Evolutionary conservation across 352 stramenopile genomes (phyloP), one percentile per base, ranked within the genome.

Genomic region (Globisporangium paroecandrum): DNA sequence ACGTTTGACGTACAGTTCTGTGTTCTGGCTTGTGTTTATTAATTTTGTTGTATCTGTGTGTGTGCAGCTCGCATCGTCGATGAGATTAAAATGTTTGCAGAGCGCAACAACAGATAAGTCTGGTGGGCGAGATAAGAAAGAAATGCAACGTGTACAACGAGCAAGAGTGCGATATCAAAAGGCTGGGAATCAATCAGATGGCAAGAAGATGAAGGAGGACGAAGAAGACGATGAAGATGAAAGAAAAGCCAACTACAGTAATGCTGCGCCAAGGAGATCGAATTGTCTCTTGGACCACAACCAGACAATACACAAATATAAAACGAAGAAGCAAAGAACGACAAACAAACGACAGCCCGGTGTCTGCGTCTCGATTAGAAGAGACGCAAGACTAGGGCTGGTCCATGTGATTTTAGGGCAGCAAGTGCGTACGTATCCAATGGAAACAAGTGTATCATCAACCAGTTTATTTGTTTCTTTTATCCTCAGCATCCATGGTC

Each of bases 61-160:
- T 15, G 15, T 66, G 27, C 65, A 94, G 89, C 74, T 57, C 87
- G 85, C 70, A 95, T 96, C 68, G 94, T 90, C 69, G 84, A 94
- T 64, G 89, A 96, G 77, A 93, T 96, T 65, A 89, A 92, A 80
- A 29, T 90, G 58, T 95, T 94, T 69, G 75, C 82, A 46, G 74
- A 90, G 58, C 76, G 77, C 54, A 91, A 85, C 69, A 78, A 69
- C 74, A 89, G 81, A 89, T 89, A 75, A 90, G 34, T 36, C n/a
- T 20, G 9, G 29, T 0, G 32, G 46, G 41, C 12, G 32, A 38
- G 18, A 54, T 29, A 51, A 46, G 34, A 32, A 18, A 41, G 53
- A 57, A 29, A 32, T 51, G 24, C 32, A 24, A 9, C 29, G 41
- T 69, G 64, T 64, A 69, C 47, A 66, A n/a, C 38, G 49, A 46